phyloP scores from a whole-genome alignment of 2,329 filamentous ascomycete genomes.

The Aaosphaeria arxii region DNA sequence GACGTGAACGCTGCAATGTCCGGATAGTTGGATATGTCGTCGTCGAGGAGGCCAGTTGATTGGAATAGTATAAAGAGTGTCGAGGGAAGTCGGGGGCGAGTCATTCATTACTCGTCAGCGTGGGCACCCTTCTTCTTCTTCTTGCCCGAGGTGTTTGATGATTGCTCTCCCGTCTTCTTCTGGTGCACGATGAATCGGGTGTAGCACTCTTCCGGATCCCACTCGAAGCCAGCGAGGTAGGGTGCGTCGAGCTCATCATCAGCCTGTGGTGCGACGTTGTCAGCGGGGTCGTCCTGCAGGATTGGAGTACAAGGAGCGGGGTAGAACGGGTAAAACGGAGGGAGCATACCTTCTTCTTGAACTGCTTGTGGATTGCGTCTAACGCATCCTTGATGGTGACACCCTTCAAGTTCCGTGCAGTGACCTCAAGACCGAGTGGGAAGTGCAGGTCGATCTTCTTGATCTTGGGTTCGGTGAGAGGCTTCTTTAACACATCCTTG shows the following conservation, averaged over 20 bases:
- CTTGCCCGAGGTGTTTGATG: conserved; percentile 35
- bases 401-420: conserved; percentile 86
- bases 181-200: conserved; percentile 84
- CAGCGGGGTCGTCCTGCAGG: conserved; percentile 10
- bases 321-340: neutral
- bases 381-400: conserved; percentile 96
- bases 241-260: conserved; percentile 89
- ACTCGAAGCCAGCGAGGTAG: conserved; percentile 92
- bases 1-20: no score
- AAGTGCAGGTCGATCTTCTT: conserved; percentile 95
- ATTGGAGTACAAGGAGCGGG: neutral
- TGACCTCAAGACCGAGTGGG: conserved; percentile 81
- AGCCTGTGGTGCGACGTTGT: conserved; percentile 51
- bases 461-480: conserved; percentile 75
- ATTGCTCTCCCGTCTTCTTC: conserved; percentile 61
- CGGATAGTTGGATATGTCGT: no score
- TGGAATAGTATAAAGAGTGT: no score
- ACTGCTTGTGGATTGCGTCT: conserved; percentile 93
- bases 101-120: conserved; percentile 36
- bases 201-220: conserved; percentile 91
- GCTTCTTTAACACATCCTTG: conserved; percentile 76
- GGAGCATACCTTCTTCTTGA: conserved; percentile 82
- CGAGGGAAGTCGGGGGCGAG: conserved; percentile 33
- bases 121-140: conserved; percentile 38
- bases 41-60: no score